These are phyloP conservation scores for Colletotrichum endophyticum DNA, from an alignment of 2,329 filamentous ascomycete genomes.

Conservation along the genomic window DNA sequence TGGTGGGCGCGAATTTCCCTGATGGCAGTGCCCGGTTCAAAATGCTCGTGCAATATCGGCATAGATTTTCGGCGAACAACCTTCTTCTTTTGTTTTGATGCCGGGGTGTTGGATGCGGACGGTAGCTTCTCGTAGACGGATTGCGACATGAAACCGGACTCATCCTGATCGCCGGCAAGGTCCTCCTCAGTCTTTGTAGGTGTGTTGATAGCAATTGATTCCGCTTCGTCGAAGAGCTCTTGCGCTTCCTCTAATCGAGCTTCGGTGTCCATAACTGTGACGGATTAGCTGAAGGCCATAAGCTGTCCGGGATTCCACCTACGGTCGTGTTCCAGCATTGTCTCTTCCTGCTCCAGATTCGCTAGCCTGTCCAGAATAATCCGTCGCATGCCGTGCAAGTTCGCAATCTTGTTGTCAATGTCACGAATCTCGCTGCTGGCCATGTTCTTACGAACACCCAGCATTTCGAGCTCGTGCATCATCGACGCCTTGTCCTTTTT, in stretches of 20 bases:
- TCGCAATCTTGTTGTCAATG: slow-evolving; percentile 96
- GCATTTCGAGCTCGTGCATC: slow-evolving; percentile 87
- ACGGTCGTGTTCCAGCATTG: slow-evolving; percentile 88
- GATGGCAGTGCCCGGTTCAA: slow-evolving; percentile 87
- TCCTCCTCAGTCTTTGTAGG: slow-evolving; percentile 60
- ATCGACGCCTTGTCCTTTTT: slow-evolving; percentile 81
- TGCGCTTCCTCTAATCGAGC: slow-evolving; percentile 66
- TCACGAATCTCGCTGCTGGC: slow-evolving; percentile 94
- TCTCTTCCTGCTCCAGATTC: slow-evolving; percentile 87
- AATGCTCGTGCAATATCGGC: slow-evolving; percentile 94
- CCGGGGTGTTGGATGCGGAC: slow-evolving; percentile 50
- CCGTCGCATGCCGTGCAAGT: slow-evolving; percentile 89
- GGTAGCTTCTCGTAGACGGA: slow-evolving; percentile 96
- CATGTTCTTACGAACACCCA: slow-evolving; percentile 95
- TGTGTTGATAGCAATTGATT: slow-evolving; percentile 57
- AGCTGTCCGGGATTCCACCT: slow-evolving; percentile 36
- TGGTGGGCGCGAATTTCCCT: slow-evolving; percentile 87
- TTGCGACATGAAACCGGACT: slow-evolving; percentile 87
- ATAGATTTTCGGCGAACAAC: slow-evolving; percentile 79
- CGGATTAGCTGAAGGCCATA: slow-evolving; percentile 31
- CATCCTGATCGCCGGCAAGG: slow-evolving; percentile 53
- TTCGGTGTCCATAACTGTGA: slow-evolving; percentile 67
- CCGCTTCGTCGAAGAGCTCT: slow-evolving; percentile 62
- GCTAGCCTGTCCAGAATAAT: slow-evolving; percentile 90
- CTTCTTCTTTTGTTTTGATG: slow-evolving; percentile 57